Percentiles rank a stretch among this genome's conserved stretches.
Conservation (phyloP, 129 eudicot species). For the Artemisia tridentata region DNA sequence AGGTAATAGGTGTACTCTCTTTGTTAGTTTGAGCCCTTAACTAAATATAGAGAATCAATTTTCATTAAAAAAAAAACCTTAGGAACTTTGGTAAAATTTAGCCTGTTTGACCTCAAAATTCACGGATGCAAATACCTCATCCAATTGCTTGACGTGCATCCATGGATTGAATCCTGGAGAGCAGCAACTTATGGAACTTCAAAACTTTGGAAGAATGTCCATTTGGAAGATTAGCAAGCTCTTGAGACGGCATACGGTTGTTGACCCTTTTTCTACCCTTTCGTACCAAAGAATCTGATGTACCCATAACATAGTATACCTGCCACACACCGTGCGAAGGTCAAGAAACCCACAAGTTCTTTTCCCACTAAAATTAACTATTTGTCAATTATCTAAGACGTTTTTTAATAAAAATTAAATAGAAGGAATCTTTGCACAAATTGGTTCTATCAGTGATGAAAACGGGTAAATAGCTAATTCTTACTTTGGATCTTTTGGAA, state of each 20-base stretch:
- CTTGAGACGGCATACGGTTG: conserved; percentile 31
- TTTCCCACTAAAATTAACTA: conserved; percentile 10
- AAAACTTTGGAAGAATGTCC: conserved; percentile 25
- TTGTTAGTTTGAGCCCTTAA: not conserved
- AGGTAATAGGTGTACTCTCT: not conserved
- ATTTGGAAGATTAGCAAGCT: conserved; percentile 37
- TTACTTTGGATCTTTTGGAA: conserved; percentile 18
- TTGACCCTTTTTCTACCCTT: conserved; percentile 46
- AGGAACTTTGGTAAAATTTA: not conserved
- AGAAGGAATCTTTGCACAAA: conserved; percentile 9
- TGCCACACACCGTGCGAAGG: conserved; percentile 33
- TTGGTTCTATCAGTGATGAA: conserved; percentile 12
- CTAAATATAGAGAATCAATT: not conserved
- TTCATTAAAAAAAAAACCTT: not conserved
- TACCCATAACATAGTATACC: conserved; percentile 79
- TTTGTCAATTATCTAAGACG: not conserved
- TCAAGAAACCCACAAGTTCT: conserved; percentile 14
- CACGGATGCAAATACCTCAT: conserved; percentile 28
- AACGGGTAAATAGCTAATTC: conserved; percentile 6
- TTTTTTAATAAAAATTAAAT: not conserved
- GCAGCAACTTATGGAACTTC: conserved; percentile 35
- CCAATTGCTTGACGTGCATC: conserved; percentile 17
- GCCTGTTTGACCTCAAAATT: not conserved
- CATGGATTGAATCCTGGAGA: conserved; percentile 32
- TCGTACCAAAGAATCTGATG: conserved; percentile 72